These are phyloP conservation scores for Pelargonium nanum DNA, from an alignment of 345 rosid species.

Conservation along the genomic window DNA sequence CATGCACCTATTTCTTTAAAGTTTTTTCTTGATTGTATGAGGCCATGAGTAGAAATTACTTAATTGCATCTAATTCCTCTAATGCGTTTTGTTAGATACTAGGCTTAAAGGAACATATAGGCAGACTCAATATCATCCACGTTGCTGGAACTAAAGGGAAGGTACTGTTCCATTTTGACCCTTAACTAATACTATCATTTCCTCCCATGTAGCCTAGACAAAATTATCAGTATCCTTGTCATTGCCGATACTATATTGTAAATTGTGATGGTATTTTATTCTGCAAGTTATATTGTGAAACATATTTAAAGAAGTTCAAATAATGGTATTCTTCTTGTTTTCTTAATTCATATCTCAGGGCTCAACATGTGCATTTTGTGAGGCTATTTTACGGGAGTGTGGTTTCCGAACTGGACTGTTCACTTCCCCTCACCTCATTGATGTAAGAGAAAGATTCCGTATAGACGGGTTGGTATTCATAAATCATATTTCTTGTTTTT, in stretches of 20 bases:
- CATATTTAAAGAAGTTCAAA: neutral
- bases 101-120: constrained; percentile 52
- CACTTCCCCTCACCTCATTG: constrained; percentile 88
- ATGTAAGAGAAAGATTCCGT: constrained; percentile 82
- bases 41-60: neutral
- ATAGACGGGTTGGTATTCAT: constrained; percentile 55
- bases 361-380: constrained; percentile 83
- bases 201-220: neutral
- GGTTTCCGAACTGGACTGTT: constrained; percentile 78
- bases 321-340: neutral
- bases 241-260: neutral
- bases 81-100: constrained; percentile 40
- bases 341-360: constrained; percentile 39
- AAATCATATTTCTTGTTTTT: neutral
- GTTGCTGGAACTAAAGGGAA: constrained; percentile 95
- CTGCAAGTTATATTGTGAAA: too few relatives aligned
- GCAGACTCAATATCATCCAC: constrained; percentile 60
- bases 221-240: neutral
- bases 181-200: neutral
- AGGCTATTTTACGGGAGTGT: constrained; percentile 73
- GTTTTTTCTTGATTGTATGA: too few relatives aligned
- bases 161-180: constrained; percentile 25
- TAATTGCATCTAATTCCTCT: neutral
- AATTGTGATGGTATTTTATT: too few relatives aligned
- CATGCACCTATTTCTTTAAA: neutral